phyloP scores from a whole-genome alignment of 495 filamentous ascomycete genomes.

The Aspergillus carlsbadensis region DNA sequence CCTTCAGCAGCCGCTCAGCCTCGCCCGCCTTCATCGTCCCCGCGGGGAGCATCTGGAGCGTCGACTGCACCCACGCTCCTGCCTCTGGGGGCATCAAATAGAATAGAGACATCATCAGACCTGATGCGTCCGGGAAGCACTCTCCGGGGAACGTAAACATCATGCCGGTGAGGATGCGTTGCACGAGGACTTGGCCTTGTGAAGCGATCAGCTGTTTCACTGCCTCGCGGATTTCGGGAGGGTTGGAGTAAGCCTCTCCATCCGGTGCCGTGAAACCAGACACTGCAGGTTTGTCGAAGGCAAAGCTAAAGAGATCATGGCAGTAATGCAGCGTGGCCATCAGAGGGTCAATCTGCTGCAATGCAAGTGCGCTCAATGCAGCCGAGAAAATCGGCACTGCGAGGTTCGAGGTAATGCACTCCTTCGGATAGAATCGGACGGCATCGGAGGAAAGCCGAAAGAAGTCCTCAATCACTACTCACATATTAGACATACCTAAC shows the following conservation, averaged over 20 bases:
- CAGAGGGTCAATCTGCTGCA: slow-evolving; percentile 88
- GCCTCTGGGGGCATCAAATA: slow-evolving; percentile 79
- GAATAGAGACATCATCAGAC: slow-evolving; percentile 85
- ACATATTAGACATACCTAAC: slow-evolving; percentile 8
- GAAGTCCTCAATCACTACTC: slow-evolving; percentile 93
- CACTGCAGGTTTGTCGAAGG: slow-evolving; percentile 69
- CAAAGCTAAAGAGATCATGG: slow-evolving; percentile 89
- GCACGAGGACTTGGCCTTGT: slow-evolving; percentile 76
- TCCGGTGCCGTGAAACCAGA: slow-evolving; percentile 59
- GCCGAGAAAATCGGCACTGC: slow-evolving; percentile 83
- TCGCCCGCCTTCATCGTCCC: slow-evolving; percentile 72
- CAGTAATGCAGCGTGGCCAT: slow-evolving; percentile 91
- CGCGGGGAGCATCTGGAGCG: slow-evolving; percentile 76
- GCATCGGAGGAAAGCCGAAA: slow-evolving; percentile 90
- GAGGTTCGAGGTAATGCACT: slow-evolving; percentile 72
- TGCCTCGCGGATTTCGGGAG: slow-evolving; percentile 61
- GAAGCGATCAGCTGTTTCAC: slow-evolving; percentile 69
- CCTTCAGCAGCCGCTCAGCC: slow-evolving; percentile 62
- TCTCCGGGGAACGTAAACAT: slow-evolving; percentile 97
- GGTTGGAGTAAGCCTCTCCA: slow-evolving; percentile 47
- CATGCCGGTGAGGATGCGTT: slow-evolving; percentile 90
- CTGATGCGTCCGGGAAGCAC: slow-evolving; percentile 90
- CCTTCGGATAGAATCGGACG: slow-evolving; percentile 84
- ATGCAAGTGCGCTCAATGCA: slow-evolving; percentile 74
- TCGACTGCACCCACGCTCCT: slow-evolving; percentile 74